phyloP scores from a whole-genome alignment of 352 stramenopile genomes.

The Blastocystis sp. region DNA sequence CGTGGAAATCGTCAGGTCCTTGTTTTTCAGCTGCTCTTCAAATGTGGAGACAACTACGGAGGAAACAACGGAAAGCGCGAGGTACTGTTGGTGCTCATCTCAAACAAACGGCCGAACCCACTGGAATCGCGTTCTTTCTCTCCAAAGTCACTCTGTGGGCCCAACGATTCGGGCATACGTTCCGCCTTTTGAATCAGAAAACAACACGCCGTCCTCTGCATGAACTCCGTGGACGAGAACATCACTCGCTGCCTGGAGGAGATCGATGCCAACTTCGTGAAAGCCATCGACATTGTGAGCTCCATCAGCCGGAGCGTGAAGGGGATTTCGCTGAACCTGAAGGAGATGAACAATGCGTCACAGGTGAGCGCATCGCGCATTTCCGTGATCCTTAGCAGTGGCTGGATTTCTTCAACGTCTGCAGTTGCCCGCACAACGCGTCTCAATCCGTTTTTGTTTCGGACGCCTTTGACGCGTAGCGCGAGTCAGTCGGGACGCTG shows the following conservation, averaged over 20 bases:
- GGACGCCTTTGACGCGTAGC: neutral
- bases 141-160: conserved; percentile 11
- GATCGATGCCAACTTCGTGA: conserved; percentile 61
- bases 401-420: conserved; percentile 39
- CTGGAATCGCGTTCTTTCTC: neutral
- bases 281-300: conserved; percentile 52
- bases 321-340: conserved; percentile 40
- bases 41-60: neutral
- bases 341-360: conserved; percentile 32
- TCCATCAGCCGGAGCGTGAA: conserved; percentile 35
- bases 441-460: neutral
- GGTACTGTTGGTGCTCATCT: neutral
- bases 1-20: neutral
- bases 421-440: neutral
- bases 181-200: neutral
- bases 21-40: neutral
- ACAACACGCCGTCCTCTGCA: neutral
- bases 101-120: neutral
- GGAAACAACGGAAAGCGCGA: neutral
- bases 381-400: neutral
- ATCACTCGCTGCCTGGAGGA: conserved; percentile 62
- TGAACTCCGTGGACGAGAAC: conserved; percentile 48
- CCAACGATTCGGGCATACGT: conserved; percentile 8
- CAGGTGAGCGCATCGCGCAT: neutral
- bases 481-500: conserved; percentile 51